Conservation (phyloP, 306 rosid species). For the Glycyrrhiza uralensis region DNA sequence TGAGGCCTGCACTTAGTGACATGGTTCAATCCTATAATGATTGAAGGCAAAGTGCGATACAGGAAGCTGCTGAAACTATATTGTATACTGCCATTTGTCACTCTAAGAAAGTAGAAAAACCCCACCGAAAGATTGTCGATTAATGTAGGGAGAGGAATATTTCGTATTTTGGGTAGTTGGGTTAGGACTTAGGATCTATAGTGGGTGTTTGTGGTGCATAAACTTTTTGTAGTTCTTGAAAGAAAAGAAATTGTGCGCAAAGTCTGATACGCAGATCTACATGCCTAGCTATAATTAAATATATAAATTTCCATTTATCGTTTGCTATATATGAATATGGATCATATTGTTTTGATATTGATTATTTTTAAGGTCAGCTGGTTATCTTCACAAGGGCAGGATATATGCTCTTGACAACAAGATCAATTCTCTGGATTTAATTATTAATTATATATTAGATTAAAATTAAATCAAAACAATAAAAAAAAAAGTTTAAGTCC, state of each 20-base stretch:
- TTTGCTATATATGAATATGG: not conserved
- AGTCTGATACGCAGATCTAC: not conserved
- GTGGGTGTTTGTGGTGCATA: constrained; percentile 28
- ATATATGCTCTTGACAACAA: too few relatives aligned
- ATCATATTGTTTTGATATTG: not conserved
- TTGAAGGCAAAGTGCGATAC: constrained; percentile 33
- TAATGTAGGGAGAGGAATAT: not conserved
- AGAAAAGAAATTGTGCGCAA: not conserved
- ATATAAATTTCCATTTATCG: not conserved
- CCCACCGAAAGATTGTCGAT: constrained; percentile 28
- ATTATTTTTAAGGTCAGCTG: too few relatives aligned
- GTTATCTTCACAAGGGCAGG: too few relatives aligned
- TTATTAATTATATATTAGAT: too few relatives aligned
- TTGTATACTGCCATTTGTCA: constrained; percentile 36
- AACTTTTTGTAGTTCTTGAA: not conserved
- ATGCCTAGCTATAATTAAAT: not conserved
- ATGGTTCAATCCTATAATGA: constrained; percentile 25
- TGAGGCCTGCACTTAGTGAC: too few relatives aligned
- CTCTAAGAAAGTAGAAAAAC: constrained; percentile 18
- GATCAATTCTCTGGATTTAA: too few relatives aligned
- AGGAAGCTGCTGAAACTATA: constrained; percentile 3
- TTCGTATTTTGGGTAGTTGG: not conserved
- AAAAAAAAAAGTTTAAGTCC: too few relatives aligned
- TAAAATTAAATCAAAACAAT: too few relatives aligned
- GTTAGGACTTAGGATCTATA: too few relatives aligned